These are phyloP conservation scores for Trichoderma atroviride DNA, from an alignment of 2,329 filamentous ascomycete species.

Conservation along the genomic window DNA sequence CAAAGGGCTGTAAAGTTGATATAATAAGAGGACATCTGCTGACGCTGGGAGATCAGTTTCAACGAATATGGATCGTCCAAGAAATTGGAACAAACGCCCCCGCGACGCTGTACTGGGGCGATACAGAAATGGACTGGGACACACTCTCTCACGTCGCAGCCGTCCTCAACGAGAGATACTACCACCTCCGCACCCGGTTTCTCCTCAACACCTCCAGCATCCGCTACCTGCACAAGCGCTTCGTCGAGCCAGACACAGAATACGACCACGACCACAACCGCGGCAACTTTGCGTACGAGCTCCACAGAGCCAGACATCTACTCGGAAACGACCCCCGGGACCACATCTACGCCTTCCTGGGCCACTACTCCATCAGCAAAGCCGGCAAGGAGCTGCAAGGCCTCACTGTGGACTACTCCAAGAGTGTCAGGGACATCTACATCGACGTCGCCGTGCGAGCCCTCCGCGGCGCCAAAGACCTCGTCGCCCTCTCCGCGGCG, in stretches of 20 bases:
- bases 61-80: conserved; percentile 44
- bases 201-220: conserved; percentile 40
- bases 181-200: conserved; percentile 38
- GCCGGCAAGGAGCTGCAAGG: conserved; percentile 32
- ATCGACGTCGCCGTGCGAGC: conserved; percentile 39
- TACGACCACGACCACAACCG: conserved; percentile 38
- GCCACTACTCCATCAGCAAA: conserved; percentile 39
- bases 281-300: conserved; percentile 42
- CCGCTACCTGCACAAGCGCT: conserved; percentile 39
- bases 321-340: conserved; percentile 40
- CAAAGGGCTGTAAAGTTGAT: background rate
- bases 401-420: conserved; percentile 38
- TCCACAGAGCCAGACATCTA: conserved; percentile 41
- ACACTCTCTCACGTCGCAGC: conserved; percentile 37
- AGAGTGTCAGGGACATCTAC: conserved; percentile 38
- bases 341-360: conserved; percentile 42
- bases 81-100: conserved; percentile 42
- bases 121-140: conserved; percentile 40
- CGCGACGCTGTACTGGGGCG: conserved; percentile 42
- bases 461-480: conserved; percentile 35
- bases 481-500: conserved; percentile 39
- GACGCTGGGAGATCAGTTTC: conserved; percentile 35
- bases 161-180: conserved; percentile 40
- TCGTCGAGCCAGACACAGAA: conserved; percentile 38
- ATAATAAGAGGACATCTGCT: background rate